A percentile compares a stretch with the other conserved stretches of the same genome.
Evolutionary conservation across 1,284 basidiomycete genomes (phyloP).

Genomic region (Retiboletus flavoniger): DNA sequence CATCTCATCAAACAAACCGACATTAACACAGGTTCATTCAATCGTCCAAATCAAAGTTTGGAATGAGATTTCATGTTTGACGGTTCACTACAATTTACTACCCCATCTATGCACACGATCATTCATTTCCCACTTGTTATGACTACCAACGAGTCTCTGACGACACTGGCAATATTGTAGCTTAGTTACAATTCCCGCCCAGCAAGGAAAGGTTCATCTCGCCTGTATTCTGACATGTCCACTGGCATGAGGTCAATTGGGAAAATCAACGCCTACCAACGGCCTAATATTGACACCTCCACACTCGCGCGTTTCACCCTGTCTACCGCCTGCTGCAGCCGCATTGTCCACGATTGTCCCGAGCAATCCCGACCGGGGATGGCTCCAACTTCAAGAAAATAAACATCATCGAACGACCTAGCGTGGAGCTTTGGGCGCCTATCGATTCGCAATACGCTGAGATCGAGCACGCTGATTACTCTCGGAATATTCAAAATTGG

Average conservation of each 20-base stretch:
- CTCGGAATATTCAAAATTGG: constrained; percentile 14
- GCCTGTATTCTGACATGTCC: not conserved
- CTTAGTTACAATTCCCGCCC: not conserved
- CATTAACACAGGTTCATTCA: not conserved
- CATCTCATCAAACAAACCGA: constrained; percentile 18
- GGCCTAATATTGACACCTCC: constrained; percentile 39
- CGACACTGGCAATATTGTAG: not conserved
- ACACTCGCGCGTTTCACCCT: constrained; percentile 13
- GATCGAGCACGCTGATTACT: constrained; percentile 23
- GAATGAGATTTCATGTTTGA: not conserved
- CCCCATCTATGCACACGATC: not conserved
- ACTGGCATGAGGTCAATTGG: not conserved
- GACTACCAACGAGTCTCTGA: not conserved
- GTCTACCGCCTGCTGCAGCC: constrained; percentile 20
- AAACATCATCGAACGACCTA: constrained; percentile 56
- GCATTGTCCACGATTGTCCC: constrained; percentile 19
- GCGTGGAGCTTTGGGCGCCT: constrained; percentile 53
- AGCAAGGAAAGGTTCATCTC: not conserved
- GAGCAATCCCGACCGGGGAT: constrained; percentile 11
- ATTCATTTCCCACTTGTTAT: not conserved
- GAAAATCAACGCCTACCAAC: constrained; percentile 39
- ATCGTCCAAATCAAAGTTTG: not conserved
- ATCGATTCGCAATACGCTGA: constrained; percentile 52
- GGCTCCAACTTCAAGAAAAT: constrained; percentile 53
- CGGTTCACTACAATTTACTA: not conserved